Base-by-base conservation (phyloP, 768 basidiomycete species). In the Boletus insuetus region DNA sequence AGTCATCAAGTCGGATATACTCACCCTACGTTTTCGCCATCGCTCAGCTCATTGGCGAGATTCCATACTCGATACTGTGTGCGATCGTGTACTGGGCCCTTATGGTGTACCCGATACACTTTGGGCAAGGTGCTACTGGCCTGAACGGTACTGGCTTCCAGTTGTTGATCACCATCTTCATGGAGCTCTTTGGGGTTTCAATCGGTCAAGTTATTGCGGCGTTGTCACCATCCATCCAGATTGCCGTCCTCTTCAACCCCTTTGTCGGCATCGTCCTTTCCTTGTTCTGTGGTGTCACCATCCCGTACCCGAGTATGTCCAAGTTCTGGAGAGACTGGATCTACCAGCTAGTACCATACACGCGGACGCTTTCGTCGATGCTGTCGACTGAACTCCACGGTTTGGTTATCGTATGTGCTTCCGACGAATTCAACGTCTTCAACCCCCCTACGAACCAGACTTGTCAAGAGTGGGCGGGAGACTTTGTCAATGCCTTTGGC, bases 1-100 rank as follows among this genome's bases (percentile, higher is more conserved):
- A 94, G 73, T 79, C 89, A 0, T 89, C 86, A 3, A 89, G 88
- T 72, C 82, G 88, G 56, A 94, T 94, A 64, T 94, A 94, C 71
- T 89, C 86, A 0, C 86, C 90, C 0, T 85, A 85, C 54, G 89
- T 92, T 20, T 95, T 95, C 66, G 88, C 91, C 31, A 79, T 91
- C 34, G 84, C 86, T 3, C 93, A 94, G 65, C 76, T 94, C 24
- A 66, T 90, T 14, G 86, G 91, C 41, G 92, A 96, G 70, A 79
- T 89, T 52, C 93, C 91, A 0, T 89, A 86, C 69, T 85, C 81
- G 46, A 66, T 88, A 32, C 64, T 89, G 14, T 92, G 89, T 60
- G 86, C 80, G 12, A 64, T 83, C 47, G 77, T 85, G 0, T 94
- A 93, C 72, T 95, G 86, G 88, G 78, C 78, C 22, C 69, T 88